Evolutionary conservation across 2,329 filamentous ascomycete species (phyloP).

Genomic region (Capronia americana): DNA sequence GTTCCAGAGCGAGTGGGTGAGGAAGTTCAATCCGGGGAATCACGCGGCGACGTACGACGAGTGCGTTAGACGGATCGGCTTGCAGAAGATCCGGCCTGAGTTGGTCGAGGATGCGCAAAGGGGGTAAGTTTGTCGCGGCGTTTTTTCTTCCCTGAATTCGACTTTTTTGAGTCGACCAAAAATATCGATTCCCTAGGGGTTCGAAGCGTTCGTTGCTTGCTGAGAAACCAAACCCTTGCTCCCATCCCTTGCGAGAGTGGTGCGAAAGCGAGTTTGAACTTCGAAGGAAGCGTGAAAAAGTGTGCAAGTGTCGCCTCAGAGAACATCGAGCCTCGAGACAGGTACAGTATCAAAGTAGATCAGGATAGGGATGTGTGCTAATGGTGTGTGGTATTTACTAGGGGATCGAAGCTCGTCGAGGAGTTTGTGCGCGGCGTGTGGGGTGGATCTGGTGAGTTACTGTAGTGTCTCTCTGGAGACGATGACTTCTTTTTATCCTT

Average conservation of each 20-base stretch:
- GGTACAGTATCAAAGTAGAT: neutral
- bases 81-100: constrained; percentile 69
- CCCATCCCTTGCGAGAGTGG: too few species aligned
- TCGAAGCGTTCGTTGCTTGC: too few species aligned
- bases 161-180: too few species aligned
- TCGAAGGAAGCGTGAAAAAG: neutral
- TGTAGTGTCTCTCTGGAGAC: neutral
- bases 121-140: constrained; percentile 44
- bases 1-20: constrained; percentile 64
- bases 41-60: constrained; percentile 71
- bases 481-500: constrained; percentile 4
- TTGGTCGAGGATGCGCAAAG: constrained; percentile 60
- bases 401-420: constrained; percentile 61
- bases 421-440: constrained; percentile 72
- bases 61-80: constrained; percentile 66
- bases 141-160: neutral
- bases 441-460: constrained; percentile 44
- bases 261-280: too few species aligned
- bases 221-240: too few species aligned
- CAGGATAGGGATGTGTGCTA: neutral
- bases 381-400: neutral
- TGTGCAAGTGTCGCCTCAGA: neutral
- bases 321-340: neutral
- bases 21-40: constrained; percentile 65
- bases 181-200: neutral